These are phyloP conservation scores for Aureobasidium leucospermi DNA, from an alignment of 2,329 filamentous ascomycete genomes.

Conservation along the genomic window DNA sequence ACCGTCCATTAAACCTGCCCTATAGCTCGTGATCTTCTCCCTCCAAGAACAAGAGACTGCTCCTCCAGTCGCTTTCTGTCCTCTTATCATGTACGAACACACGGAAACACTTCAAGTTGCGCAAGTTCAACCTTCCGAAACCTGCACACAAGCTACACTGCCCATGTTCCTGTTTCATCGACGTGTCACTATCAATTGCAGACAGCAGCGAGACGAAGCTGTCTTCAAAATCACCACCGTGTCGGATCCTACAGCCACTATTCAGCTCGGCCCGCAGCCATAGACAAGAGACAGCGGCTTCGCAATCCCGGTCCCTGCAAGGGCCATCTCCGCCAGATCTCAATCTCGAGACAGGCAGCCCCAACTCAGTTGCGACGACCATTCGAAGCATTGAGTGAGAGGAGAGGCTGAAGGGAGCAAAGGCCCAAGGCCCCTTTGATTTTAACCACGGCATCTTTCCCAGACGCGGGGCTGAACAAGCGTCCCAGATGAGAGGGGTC, in stretches of 20 bases:
- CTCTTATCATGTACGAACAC: neutral
- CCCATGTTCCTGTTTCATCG: neutral
- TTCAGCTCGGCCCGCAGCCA: neutral
- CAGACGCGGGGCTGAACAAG: slow-evolving; percentile 8
- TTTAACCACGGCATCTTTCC: neutral
- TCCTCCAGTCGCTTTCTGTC: neutral
- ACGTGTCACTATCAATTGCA: neutral
- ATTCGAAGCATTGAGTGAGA: neutral
- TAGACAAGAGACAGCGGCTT: neutral
- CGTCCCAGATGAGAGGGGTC: neutral
- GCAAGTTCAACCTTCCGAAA: neutral
- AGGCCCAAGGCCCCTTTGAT: neutral
- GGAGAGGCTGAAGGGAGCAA: neutral
- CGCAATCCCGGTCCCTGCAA: neutral
- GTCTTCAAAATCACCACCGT: neutral
- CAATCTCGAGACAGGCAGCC: neutral
- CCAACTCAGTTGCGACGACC: neutral
- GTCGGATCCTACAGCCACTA: neutral
- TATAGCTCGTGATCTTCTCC: neutral
- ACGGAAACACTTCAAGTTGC: neutral
- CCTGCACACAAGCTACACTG: neutral
- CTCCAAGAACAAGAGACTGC: neutral
- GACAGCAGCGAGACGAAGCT: neutral
- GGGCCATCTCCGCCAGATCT: neutral
- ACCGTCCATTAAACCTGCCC: neutral